Conservation (phyloP, 306 rosid species). For the Leucaena leucocephala region DNA sequence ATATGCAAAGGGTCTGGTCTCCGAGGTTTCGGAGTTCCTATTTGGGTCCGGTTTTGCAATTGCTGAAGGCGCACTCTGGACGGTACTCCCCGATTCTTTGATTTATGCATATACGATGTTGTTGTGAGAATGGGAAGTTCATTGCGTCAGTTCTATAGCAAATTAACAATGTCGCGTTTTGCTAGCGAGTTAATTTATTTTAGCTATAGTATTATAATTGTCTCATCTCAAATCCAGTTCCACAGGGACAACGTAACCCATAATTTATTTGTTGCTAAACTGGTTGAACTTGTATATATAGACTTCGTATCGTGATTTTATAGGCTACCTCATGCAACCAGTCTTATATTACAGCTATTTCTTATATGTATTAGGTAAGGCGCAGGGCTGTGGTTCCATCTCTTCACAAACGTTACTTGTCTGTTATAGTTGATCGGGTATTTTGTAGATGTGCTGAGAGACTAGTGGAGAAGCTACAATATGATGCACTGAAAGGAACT, state of each 20-base stretch:
- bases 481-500: conserved; percentile 64
- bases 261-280: conserved; percentile 7
- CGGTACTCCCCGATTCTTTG: conserved; percentile 43
- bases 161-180: conserved; percentile 16
- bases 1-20: conserved; percentile 76
- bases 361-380: conserved; percentile 65
- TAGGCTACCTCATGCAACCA: conserved; percentile 3
- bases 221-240: neutral
- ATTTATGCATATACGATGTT: neutral
- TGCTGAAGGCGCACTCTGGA: conserved; percentile 96
- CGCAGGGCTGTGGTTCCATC: conserved; percentile 99
- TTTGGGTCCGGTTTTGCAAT: conserved; percentile 92
- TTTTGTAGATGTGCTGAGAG: conserved; percentile 87
- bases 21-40: conserved; percentile 89
- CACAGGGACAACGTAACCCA: neutral
- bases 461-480: conserved; percentile 84
- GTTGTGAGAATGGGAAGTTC: conserved; percentile 2
- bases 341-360: conserved; percentile 29
- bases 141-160: neutral
- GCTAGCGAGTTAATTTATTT: neutral
- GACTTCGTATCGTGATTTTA: conserved; percentile 34
- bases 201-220: neutral
- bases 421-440: conserved; percentile 85
- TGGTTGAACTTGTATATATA: neutral
- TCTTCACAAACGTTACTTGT: conserved; percentile 89